These are phyloP conservation scores for Umbelopsis vinacea DNA, from an alignment of 192 early-diverging fungal genomes.

Conservation along the genomic window DNA sequence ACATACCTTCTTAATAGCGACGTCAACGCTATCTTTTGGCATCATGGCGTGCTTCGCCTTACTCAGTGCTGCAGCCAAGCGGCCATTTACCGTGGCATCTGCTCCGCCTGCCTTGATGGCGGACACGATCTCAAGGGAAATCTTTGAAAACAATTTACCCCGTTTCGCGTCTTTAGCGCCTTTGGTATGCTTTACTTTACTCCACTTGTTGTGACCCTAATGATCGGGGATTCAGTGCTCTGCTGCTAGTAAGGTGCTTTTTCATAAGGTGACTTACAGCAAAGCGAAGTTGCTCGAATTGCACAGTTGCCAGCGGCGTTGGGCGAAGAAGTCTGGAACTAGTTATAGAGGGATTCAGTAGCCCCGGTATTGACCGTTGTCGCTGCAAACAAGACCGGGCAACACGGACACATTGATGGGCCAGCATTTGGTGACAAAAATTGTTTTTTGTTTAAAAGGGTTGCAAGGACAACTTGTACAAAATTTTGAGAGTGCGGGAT, in stretches of 20 bases:
- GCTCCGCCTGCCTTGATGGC: slow-evolving; percentile 64
- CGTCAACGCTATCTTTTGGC: slow-evolving; percentile 76
- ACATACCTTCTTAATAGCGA: slow-evolving; percentile 66
- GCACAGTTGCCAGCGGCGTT: neutral
- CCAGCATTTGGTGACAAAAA: neutral
- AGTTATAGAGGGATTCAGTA: neutral
- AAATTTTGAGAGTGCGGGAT: slow-evolving; percentile 7
- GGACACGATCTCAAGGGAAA: slow-evolving; percentile 66
- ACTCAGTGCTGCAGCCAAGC: slow-evolving; percentile 60
- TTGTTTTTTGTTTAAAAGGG: neutral
- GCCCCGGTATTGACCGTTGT: neutral
- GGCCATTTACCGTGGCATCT: slow-evolving; percentile 60
- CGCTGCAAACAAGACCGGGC: neutral
- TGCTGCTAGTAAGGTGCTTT: neutral
- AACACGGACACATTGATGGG: neutral
- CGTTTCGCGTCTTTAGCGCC: slow-evolving; percentile 60
- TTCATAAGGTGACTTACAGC: neutral
- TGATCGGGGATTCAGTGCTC: slow-evolving; percentile 4
- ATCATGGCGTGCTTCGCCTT: slow-evolving; percentile 61
- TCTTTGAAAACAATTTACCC: slow-evolving; percentile 54
- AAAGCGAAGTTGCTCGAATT: slow-evolving; percentile 2
- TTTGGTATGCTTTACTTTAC: slow-evolving; percentile 64
- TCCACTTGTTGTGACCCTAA: slow-evolving; percentile 68
- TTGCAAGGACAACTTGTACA: neutral
- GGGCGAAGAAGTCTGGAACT: neutral